Conservation (phyloP, 2,329 filamentous ascomycete species). For the Fusarium bactridioides region DNA sequence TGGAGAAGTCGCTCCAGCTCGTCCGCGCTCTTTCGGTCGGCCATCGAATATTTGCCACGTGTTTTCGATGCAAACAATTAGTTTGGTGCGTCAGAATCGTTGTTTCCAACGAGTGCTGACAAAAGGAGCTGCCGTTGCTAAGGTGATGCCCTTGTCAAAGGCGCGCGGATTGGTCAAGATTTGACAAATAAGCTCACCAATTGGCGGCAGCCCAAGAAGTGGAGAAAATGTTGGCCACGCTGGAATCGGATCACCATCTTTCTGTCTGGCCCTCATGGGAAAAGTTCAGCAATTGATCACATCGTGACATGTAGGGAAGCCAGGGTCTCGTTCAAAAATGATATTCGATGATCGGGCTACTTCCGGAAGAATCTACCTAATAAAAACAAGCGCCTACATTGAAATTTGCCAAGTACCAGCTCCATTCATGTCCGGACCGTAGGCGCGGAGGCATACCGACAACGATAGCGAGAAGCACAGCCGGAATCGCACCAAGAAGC, state of each 20-base stretch:
- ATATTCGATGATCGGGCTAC: not conserved
- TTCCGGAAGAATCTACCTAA: not conserved
- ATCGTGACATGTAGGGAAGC: not conserved
- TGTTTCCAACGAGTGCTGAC: not conserved
- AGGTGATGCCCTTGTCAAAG: not conserved
- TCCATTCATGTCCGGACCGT: not conserved
- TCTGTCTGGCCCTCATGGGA: not conserved
- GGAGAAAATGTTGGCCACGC: not conserved
- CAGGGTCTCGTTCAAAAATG: not conserved
- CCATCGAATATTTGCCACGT: not conserved
- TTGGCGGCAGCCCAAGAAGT: not conserved
- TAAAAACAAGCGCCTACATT: too few species aligned
- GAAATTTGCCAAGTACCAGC: too few species aligned
- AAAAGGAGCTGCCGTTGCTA: not conserved
- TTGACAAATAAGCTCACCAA: not conserved
- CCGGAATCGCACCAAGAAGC: accelerated
- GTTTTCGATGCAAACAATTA: not conserved
- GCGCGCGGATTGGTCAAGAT: not conserved
- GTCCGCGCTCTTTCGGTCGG: not conserved
- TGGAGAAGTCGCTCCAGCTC: not conserved
- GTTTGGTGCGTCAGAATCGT: not conserved
- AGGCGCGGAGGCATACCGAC: not conserved
- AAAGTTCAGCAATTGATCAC: not conserved
- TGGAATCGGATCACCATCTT: not conserved
- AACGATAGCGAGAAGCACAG: too few species aligned